Conservation (phyloP, 1,284 basidiomycete genomes). For the Cryptococcus hybrid region DNA sequence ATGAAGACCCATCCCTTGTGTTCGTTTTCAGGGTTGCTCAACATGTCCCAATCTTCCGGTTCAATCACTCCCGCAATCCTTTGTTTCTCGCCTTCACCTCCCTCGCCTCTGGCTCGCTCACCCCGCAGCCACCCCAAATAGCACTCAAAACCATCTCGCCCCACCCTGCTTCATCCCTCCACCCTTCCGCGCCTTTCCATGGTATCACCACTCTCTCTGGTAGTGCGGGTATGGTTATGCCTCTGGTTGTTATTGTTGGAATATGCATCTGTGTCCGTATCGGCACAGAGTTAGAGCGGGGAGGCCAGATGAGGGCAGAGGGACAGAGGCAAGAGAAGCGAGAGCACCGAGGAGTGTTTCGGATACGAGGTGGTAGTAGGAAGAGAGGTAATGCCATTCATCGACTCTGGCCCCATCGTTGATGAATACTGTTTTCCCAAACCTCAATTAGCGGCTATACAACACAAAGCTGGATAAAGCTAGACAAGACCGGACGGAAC, state of each 20-base stretch:
- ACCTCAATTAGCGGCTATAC: neutral
- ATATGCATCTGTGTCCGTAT: neutral
- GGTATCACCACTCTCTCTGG: slow-evolving; percentile 23
- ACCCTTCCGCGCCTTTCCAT: slow-evolving; percentile 17
- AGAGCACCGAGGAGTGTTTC: slow-evolving; percentile 22
- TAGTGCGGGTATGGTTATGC: slow-evolving; percentile 3
- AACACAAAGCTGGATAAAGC: neutral
- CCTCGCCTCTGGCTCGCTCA: neutral
- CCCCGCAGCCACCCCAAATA: neutral
- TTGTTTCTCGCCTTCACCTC: neutral
- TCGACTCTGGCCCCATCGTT: slow-evolving; percentile 19
- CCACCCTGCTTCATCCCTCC: slow-evolving; percentile 23
- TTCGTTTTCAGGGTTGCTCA: slow-evolving; percentile 1
- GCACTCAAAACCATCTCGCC: slow-evolving; percentile 17
- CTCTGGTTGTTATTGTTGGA: slow-evolving; percentile 1
- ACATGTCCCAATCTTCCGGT: slow-evolving; percentile 10
- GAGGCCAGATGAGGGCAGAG: neutral
- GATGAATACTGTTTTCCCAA: slow-evolving; percentile 12
- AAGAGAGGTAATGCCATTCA: slow-evolving; percentile 16
- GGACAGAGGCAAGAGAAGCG: slow-evolving; percentile 13
- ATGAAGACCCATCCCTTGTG: slow-evolving; percentile 16
- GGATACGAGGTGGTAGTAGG: slow-evolving; percentile 25
- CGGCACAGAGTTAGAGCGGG: neutral
- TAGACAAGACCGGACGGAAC: neutral
- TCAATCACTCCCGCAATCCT: slow-evolving; percentile 3